phyloP scores from a whole-genome alignment of 306 rosid genomes.

The Trichosanthes truncata region DNA sequence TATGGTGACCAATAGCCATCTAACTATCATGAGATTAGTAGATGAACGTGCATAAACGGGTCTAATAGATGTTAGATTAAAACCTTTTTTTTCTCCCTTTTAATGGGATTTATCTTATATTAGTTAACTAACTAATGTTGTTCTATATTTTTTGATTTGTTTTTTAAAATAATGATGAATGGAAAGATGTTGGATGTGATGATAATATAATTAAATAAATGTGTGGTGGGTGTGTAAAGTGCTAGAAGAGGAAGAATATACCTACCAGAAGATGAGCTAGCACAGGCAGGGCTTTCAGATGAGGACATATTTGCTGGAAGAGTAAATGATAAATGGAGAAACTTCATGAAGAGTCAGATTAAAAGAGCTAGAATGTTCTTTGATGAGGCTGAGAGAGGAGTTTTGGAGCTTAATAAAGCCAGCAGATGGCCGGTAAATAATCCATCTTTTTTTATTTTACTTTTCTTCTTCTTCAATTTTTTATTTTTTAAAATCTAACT shows the following conservation, averaged over 20 bases:
- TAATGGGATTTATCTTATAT: no score
- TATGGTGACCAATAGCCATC: no score
- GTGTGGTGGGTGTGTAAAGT: constrained; percentile 22
- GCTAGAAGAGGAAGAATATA: constrained; percentile 92
- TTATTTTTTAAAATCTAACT: no score
- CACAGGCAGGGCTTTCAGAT: constrained; percentile 70
- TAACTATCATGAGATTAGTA: no score
- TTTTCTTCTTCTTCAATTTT: no score
- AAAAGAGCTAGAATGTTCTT: constrained; percentile 76
- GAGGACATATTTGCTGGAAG: constrained; percentile 57
- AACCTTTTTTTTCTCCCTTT: no score
- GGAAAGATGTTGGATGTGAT: not conserved
- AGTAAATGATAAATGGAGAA: constrained; percentile 79
- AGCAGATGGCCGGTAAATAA: constrained; percentile 74
- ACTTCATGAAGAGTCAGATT: constrained; percentile 78
- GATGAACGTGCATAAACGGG: no score
- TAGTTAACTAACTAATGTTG: no score
- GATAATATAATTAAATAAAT: not conserved
- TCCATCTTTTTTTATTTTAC: not conserved
- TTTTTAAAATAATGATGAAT: not conserved
- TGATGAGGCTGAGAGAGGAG: constrained; percentile 85
- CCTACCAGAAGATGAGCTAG: constrained; percentile 89
- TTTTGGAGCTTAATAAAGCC: constrained; percentile 56
- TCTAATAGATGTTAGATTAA: no score
- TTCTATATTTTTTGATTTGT: not conserved